Evolutionary conservation across 495 filamentous ascomycete species (phyloP).

Genomic region (Hypomontagnella submonticulosa): DNA sequence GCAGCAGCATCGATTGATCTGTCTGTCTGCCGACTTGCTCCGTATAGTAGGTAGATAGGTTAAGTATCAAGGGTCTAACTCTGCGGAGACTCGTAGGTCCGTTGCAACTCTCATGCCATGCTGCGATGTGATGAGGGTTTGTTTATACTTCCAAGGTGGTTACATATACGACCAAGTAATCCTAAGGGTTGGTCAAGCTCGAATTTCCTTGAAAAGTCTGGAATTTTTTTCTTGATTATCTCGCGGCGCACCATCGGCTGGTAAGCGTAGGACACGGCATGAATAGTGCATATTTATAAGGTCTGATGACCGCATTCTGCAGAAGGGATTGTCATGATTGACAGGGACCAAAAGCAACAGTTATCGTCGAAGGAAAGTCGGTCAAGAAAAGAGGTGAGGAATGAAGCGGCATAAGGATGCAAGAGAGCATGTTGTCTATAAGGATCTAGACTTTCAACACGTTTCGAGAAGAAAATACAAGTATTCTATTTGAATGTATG

Average conservation of each 20-base stretch:
- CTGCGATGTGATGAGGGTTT: background rate
- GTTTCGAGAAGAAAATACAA: too few relatives aligned
- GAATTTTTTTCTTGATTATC: too few relatives aligned
- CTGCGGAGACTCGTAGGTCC: constrained; percentile 7
- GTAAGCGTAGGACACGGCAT: constrained; percentile 26
- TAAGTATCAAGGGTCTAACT: constrained; percentile 3
- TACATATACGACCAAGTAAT: background rate
- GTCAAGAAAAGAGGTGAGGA: constrained; percentile 28
- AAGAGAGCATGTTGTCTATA: constrained; percentile 7
- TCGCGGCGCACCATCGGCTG: constrained; percentile 14
- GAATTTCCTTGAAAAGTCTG: too few relatives aligned
- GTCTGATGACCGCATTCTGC: constrained; percentile 42
- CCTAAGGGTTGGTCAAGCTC: background rate
- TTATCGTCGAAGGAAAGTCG: constrained; percentile 35
- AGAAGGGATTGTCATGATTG: constrained; percentile 33
- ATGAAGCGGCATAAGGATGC: constrained; percentile 6
- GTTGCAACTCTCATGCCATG: background rate
- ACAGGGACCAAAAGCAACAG: constrained; percentile 33
- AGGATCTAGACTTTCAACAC: too few relatives aligned
- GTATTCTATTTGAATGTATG: too few relatives aligned
- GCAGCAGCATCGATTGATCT: constrained; percentile 1
- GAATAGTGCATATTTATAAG: constrained; percentile 33
- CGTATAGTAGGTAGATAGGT: background rate
- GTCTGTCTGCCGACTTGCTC: constrained; percentile 5
- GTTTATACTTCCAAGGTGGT: background rate